Percentiles rank a stretch among this genome's conserved stretches.
Conservation (phyloP, 345 rosid genomes). For the Physaria fendleri region DNA sequence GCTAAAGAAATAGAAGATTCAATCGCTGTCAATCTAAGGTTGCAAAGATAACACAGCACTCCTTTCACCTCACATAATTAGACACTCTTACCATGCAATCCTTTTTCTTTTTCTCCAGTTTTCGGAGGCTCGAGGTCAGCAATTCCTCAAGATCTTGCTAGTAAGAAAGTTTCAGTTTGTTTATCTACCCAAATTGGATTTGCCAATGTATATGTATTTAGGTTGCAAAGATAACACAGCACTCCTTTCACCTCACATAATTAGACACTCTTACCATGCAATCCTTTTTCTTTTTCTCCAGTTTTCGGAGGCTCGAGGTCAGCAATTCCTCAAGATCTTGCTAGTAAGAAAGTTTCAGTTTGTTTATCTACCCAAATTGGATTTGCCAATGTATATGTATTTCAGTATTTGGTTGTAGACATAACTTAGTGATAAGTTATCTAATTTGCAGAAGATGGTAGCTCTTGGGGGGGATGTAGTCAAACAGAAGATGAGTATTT, state of each 20-base stretch:
- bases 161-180: too few species aligned
- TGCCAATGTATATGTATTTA: too few species aligned
- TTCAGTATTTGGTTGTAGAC: conserved; percentile 55
- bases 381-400: too few species aligned
- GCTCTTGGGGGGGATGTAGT: too few species aligned
- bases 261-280: background rate
- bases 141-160: too few species aligned
- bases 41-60: background rate
- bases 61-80: background rate
- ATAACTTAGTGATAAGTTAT: too few species aligned
- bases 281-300: conserved; percentile 25
- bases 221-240: conserved; percentile 34
- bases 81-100: background rate
- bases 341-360: too few species aligned
- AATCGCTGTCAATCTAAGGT: conserved; percentile 95
- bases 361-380: too few species aligned
- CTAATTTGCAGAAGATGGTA: too few species aligned
- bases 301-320: conserved; percentile 94
- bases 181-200: too few species aligned
- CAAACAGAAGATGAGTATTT: too few species aligned
- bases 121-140: conserved; percentile 96
- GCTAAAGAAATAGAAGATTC: conserved; percentile 99
- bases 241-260: background rate
- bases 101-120: conserved; percentile 39
- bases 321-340: too few species aligned